Conservation (phyloP, 805 yeast species). For the Saccharomycopsis sp. region DNA sequence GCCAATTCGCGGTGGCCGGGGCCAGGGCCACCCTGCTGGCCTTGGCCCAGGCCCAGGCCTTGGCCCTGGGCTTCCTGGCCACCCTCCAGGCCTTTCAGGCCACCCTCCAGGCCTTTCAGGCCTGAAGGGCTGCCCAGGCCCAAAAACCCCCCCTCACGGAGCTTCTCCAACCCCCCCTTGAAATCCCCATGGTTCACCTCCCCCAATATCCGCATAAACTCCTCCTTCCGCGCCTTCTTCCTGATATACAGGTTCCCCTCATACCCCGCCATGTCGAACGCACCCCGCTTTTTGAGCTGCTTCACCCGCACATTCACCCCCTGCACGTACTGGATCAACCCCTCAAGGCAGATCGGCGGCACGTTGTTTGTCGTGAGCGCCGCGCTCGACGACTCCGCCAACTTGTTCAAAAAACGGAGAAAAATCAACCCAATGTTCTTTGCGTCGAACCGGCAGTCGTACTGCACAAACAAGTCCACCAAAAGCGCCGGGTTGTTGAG, state of each 20-base stretch:
- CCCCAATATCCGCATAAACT: constrained; percentile 69
- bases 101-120: no score
- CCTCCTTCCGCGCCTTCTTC: constrained; percentile 49
- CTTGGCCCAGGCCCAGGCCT: no score
- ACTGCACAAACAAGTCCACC: constrained; percentile 68
- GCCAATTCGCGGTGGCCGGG: constrained; percentile 53
- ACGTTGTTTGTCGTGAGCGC: constrained; percentile 71
- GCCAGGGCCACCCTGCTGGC: no score
- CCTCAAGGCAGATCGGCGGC: constrained; percentile 91
- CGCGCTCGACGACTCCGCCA: constrained; percentile 85
- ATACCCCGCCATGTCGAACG: constrained; percentile 8
- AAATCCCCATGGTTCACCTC: constrained; percentile 55
- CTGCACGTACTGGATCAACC: constrained; percentile 63
- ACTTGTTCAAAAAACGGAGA: constrained; percentile 62
- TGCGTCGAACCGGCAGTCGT: constrained; percentile 78
- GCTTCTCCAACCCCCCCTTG: constrained; percentile 18
- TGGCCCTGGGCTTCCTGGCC: no score
- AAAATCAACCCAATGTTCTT: constrained; percentile 66
- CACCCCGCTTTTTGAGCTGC: constrained; percentile 16
- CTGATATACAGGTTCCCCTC: constrained; percentile 10
- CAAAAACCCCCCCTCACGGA: constrained; percentile 2
- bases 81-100: no score
- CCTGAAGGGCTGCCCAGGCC: no score
- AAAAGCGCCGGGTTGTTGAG: constrained; percentile 72
- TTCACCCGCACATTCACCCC: constrained; percentile 37